These are phyloP conservation scores for Hypoxylon sp. DNA, from an alignment of 2,329 filamentous ascomycete genomes.

Conservation along the genomic window DNA sequence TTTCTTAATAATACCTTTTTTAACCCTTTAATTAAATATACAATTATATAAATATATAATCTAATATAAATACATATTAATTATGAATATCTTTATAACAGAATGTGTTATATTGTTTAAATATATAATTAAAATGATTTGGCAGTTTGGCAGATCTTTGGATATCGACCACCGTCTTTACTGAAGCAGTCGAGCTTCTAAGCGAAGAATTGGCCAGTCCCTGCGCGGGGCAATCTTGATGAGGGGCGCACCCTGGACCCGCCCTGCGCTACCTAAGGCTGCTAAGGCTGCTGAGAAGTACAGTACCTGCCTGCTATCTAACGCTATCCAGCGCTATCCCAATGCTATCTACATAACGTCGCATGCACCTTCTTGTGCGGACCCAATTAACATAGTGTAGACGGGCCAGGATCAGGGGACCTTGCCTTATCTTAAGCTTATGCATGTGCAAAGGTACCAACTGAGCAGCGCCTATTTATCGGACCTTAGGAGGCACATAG, in stretches of 20 bases:
- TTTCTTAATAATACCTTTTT: too few relatives aligned
- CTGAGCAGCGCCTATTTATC: neutral
- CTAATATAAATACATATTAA: too few relatives aligned
- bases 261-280: neutral
- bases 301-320: conserved; percentile 7
- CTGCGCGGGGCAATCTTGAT: conserved; percentile 25
- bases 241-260: neutral
- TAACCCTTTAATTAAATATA: too few relatives aligned
- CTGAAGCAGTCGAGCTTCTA: conserved; percentile 18
- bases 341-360: neutral
- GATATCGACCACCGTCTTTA: neutral
- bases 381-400: neutral
- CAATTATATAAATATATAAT: too few relatives aligned
- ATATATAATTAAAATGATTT: too few relatives aligned
- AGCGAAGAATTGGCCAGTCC: conserved; percentile 26
- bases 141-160: too few relatives aligned
- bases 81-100: too few relatives aligned
- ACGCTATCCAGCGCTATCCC: neutral
- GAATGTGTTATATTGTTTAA: too few relatives aligned
- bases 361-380: neutral
- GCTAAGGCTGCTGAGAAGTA: neutral
- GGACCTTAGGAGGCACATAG: conserved; percentile 5
- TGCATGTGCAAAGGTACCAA: conserved; percentile 3
- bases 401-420: conserved; percentile 4
- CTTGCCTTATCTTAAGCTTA: conserved; percentile 11